Evolutionary conservation across 345 rosid species (phyloP), one percentile per base, ranked within the genome.

Genomic region (Murraya koenigii): DNA sequence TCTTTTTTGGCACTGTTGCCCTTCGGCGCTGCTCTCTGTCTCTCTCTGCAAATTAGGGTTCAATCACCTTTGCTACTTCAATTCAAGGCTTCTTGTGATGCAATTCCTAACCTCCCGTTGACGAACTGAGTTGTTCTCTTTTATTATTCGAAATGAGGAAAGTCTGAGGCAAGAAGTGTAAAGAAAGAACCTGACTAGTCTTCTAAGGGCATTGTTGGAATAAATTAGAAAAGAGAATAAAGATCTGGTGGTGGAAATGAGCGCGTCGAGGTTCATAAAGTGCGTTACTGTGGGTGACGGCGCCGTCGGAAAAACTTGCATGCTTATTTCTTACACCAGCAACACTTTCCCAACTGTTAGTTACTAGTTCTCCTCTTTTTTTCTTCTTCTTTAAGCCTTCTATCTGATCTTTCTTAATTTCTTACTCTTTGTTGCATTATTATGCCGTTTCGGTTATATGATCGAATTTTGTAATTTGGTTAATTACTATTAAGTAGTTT

Each of bases 211-310:
- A 30, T 54, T 70, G 6, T 60, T 28, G 75, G 28, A 52, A 41
- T 39, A 7, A 59, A 39, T 5, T 35, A 38, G 23, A 66, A 38
- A 38, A 20, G 39, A 49, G 25, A 28, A 54, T 4, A 44, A 66
- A 63, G 66, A 47, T 79, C 69, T 30, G 71, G 75, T 65, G 68
- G 77, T 26, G 69, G 76, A 80, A 80, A 95, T 93, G 98, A 93
- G 93, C 68, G 98, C 98, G 55, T 93, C 95, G 54, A 89, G 95
- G 91, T 95, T 93, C 86, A 93, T 93, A 20, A 95, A 95, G 97
- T 95, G 98, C 85, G 97, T 92, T 15, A 95, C 98, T 41, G 98
- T 95, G 81, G 98, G 98, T 76, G 98, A 95, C 58, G 97, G 97
- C 8, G 98, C 97, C 55, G 98, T 95, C 63, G 98, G 97, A 23